Base-by-base conservation (phyloP, 495 filamentous ascomycete species). In the Cercophora newfieldiana region DNA sequence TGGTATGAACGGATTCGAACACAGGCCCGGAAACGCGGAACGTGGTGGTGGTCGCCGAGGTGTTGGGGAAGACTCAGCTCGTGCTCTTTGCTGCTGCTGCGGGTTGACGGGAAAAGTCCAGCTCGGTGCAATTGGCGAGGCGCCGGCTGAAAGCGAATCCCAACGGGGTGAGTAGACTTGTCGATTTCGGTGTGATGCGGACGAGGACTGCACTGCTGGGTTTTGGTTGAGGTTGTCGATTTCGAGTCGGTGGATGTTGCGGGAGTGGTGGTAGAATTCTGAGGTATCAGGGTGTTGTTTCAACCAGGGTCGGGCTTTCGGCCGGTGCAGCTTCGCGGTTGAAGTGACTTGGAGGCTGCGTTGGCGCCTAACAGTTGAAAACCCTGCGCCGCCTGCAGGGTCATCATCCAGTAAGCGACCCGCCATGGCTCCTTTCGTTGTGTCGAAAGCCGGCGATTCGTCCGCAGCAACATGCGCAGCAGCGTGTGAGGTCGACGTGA, bases 111-210 rank as follows among this genome's bases (percentile, higher is more conserved):
- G 64, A 59, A 63, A 31, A 61, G 59, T 54, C 59, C 61, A 22
- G 49, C 16, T 59, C 6, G 66, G 64, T 21, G 64, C 28, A 22
- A 69, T 60, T 28, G 63, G 55, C 25, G 65, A 59, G 16, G 59
- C 29, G 60, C 55, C 69, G 56, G 66, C 74, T 10, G 70, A 69
- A 30, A 80, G 70, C 47, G 81, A 80, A 55, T 82, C 80, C 77
- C 80, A 82, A 61, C 80, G 75, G 16, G 80, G 75, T 5, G 80
- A 82, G 47, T 37, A 57, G 49, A 70, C 26, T 24, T 72, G 54
- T n/a, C 58, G 67, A 21, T 49, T 29, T 2, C 67, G 67, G 48
- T 65, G 66, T n/a, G 69, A 66, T 33, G 70, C 51, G 44, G 62
- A 64, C 22, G 59, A 30, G 1, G 59, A 33, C 28, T 14, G 18